A percentile compares a stretch with the other conserved stretches of the same genome.
phyloP scores from a whole-genome alignment of 2,329 filamentous ascomycete genomes.

The Colletotrichum tropicicola region DNA sequence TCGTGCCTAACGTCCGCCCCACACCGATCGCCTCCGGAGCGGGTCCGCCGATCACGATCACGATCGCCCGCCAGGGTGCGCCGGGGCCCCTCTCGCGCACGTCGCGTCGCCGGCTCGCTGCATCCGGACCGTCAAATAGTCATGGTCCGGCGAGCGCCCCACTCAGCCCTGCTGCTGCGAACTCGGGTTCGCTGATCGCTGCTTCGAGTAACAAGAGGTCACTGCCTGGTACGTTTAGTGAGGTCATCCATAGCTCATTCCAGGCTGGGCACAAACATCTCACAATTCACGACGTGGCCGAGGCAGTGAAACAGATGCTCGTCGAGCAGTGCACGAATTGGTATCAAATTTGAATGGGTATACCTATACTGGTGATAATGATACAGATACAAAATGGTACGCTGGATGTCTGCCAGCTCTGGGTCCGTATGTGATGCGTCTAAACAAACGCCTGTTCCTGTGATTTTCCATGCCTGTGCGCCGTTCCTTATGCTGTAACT shows the following conservation, averaged over 20 bases:
- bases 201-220: neutral
- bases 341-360: slow-evolving; percentile 24
- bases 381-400: slow-evolving; percentile 20
- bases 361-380: slow-evolving; percentile 17
- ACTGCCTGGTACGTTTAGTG: neutral
- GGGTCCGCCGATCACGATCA: slow-evolving; percentile 2
- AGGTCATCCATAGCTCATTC: too few relatives aligned
- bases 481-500: neutral
- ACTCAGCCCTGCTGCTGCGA: neutral
- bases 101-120: neutral
- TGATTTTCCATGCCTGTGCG: neutral
- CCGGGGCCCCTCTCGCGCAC: neutral
- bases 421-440: slow-evolving; percentile 12
- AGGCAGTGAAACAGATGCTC: too few relatives aligned
- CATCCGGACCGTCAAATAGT: neutral
- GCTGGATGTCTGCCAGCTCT: neutral
- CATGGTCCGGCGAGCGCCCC: neutral
- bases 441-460: slow-evolving; percentile 11
- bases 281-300: too few relatives aligned
- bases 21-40: neutral
- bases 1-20: neutral
- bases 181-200: neutral
- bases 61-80: neutral
- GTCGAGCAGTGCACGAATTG: neutral
- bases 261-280: too few relatives aligned